Evolutionary conservation across 78 protist genomes (phyloP).

Genomic region (Emiliania huxleyi): DNA sequence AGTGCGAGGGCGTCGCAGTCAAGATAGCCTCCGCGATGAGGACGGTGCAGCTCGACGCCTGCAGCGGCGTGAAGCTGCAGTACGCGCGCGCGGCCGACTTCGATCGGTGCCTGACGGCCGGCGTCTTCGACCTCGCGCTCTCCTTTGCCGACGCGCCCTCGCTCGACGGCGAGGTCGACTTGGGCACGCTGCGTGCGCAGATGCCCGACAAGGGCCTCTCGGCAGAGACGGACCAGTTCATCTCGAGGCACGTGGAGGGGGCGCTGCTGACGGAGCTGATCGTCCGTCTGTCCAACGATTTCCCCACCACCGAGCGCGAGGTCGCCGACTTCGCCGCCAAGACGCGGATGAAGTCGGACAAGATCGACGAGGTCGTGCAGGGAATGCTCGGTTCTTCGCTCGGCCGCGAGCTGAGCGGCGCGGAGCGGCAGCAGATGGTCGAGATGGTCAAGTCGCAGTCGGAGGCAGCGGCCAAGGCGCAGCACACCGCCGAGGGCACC

Average conservation of each 20-base stretch:
- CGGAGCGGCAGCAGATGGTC: not conserved
- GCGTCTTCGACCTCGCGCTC: not conserved
- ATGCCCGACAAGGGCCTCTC: not conserved
- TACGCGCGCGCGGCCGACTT: not conserved
- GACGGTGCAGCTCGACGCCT: conserved; percentile 9
- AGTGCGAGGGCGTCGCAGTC: not conserved
- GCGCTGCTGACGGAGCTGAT: not conserved
- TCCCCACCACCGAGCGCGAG: conserved; percentile 29
- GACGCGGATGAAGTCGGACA: not conserved
- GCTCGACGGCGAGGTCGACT: not conserved
- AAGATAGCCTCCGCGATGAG: not conserved
- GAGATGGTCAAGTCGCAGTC: not conserved
- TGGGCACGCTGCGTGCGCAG: not conserved
- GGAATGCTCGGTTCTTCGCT: not conserved
- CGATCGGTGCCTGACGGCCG: not conserved
- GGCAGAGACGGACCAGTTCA: conserved; percentile 7
- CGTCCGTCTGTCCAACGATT: not conserved
- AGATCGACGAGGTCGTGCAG: conserved; percentile 9
- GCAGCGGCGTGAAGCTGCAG: not conserved
- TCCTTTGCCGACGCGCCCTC: not conserved
- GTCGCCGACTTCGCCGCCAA: not conserved
- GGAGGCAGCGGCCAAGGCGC: not conserved
- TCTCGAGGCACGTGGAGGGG: not conserved
- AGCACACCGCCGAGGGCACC: not conserved
- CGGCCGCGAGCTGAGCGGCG: not conserved